phyloP scores from a whole-genome alignment of 2,329 filamentous ascomycete genomes.

The Colletotrichum sp. region DNA sequence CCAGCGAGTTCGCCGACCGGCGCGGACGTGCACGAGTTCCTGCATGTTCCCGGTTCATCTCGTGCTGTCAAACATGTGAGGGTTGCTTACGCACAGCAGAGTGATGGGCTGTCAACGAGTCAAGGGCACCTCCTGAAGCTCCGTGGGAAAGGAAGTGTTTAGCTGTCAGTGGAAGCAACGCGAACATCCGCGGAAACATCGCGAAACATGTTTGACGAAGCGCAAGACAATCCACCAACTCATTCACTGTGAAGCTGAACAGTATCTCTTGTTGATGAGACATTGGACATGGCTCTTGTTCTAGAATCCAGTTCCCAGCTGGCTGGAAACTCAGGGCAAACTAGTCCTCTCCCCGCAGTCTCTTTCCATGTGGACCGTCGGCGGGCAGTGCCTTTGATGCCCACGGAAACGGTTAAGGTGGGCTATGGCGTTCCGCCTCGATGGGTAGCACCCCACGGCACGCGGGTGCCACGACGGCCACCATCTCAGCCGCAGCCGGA shows the following conservation, averaged over 20 bases:
- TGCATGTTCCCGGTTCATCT: not conserved
- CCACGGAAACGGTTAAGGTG: not conserved
- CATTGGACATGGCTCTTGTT: not conserved
- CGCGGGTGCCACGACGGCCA: not conserved
- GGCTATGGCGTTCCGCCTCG: not conserved
- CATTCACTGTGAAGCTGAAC: not conserved
- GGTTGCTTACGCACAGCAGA: not conserved
- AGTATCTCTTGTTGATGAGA: not conserved
- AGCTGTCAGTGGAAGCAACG: not conserved
- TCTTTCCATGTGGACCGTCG: not conserved
- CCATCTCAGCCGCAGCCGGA: not conserved
- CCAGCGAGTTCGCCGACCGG: not conserved
- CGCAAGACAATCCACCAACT: not conserved
- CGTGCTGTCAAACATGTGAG: not conserved
- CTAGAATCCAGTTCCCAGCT: not conserved
- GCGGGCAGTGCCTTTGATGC: not conserved
- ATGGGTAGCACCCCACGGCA: not conserved
- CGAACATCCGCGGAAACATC: not conserved
- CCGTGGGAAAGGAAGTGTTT: not conserved
- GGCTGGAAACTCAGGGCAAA: not conserved
- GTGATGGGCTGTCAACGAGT: not conserved
- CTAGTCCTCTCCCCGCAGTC: not conserved
- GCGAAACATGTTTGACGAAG: not conserved
- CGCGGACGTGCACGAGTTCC: not conserved
- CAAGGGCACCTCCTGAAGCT: not conserved